Conservation (phyloP, 768 basidiomycete genomes). For the Phallus indusiatus region DNA sequence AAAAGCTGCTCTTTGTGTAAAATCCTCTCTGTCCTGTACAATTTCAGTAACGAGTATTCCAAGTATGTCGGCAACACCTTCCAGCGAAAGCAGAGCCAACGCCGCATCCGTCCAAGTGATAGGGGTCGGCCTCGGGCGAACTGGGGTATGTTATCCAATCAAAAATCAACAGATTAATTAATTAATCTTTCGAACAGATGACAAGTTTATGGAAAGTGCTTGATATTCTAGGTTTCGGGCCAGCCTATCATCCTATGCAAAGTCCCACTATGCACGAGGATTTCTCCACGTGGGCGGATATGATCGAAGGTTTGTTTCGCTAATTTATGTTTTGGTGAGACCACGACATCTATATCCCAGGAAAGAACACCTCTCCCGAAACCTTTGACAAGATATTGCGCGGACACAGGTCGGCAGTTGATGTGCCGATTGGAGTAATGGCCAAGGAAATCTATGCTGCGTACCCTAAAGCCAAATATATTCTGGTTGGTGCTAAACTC, state of each 20-base stretch:
- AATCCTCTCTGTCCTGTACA: no score
- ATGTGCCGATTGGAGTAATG: background rate
- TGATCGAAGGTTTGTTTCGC: background rate
- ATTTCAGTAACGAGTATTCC: no score
- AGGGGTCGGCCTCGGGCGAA: background rate
- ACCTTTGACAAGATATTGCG: background rate
- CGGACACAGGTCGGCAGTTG: background rate
- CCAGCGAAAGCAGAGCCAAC: background rate
- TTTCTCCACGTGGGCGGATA: background rate
- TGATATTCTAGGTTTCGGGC: background rate
- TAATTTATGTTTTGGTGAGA: background rate
- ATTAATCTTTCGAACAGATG: background rate
- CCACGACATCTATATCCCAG: background rate
- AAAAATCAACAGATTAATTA: background rate
- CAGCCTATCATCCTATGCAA: background rate
- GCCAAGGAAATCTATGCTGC: background rate
- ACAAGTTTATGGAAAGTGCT: background rate
- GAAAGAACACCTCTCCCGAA: background rate
- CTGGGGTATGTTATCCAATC: background rate
- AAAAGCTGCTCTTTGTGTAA: no score
- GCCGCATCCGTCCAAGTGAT: background rate
- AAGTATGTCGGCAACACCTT: no score
- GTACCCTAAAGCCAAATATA: constrained; percentile 6
- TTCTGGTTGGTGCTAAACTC: background rate
- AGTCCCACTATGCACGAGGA: background rate